Evolutionary conservation across 169 alveolate species (phyloP), one percentile per base, ranked within the genome.

Genomic region (Cryptosporidium canis): DNA sequence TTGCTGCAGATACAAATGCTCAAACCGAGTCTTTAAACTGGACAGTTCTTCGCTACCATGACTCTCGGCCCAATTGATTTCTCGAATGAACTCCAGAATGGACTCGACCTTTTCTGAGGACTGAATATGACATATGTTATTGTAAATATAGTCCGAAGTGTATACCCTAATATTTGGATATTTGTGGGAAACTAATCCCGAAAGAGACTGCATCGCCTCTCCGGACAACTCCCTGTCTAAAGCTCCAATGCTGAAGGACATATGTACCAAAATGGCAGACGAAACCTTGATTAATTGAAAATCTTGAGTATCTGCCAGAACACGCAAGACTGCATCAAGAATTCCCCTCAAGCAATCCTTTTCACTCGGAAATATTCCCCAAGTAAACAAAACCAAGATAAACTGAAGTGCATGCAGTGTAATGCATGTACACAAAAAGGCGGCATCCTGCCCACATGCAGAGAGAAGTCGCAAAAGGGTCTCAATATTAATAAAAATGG

Each of bases 111-210:
- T 48, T n/a, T 55, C 39, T 8, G 45, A 43, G 12, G 24, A 21
- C 16, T 70, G 84, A 27, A 70, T 70, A 18, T 70, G 67, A 16
- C 84, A 70, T 29, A 70, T 29, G 39, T 70, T 70, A 41, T 70
- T 70, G 37, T 70, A 70, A 55, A 77, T 77, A 77, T 41, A 53
- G 21, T 77, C 87, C 4, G 87, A 29, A 14, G 87, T 61, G n/a
- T 58, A 77, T 16, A 45, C 33, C 27, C 87, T 55, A 77, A 77
- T 35, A 56, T 41, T 58, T 1, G 87, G 87, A 58, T 77, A 77
- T 51, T 70, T 48, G 21, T 70, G 84, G 8, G 84, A 70, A 70
- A 70, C 47, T 29, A 70, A 24, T 18, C 0, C 4, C 33, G 84
- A 45, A 48, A 70, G 66, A 5, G 45, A 12, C 24, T 16, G 35